Base-by-base conservation (phyloP, 352 stramenopile genomes). In the Phytophthora pluvialis region DNA sequence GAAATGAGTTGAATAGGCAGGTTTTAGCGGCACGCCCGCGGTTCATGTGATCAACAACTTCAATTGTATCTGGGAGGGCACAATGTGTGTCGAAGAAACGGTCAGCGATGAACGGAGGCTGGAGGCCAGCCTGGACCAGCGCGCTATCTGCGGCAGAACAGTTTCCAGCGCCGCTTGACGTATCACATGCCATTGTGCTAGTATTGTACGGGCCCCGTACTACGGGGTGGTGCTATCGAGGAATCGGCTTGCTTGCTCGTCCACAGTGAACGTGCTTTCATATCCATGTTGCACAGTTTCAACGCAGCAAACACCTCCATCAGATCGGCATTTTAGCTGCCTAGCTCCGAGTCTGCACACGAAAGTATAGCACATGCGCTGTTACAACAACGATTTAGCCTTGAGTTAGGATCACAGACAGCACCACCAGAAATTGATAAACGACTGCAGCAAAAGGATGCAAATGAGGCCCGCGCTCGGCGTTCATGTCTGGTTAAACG, bases 401-500 rank as follows among this genome's bases (percentile, higher is more conserved):
- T 21, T 1, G 21, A 21, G 21, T 21, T 21, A 21, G 21, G 6
- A 42, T 38, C 13, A 3, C 15, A 10, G 9, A 18, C 46, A 61
- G 35, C 26, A 59, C 43, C 33, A 56, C 35, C 33, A 52, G 13
- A 57, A 63, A 39, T 32, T n/a, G 15, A 10, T 36, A 49, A 28
- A 12, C 18, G 15, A 49, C 18, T 46, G 5, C 38, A 56, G 11
- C 28, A n/a, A 60, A 64, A 60, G 28, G 43, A 64, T 64, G 67
- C 35, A 60, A 71, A 64, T 60, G 44, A 63, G 46, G 51, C 56
- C 39, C 59, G 39, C 51, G 32, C 44, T 52, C 18, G 55, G 39
- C 11, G 32, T 70, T 67, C 38, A 67, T 74, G 70, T 16, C 10
- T 6, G 8, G n/a, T 70, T 71, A 64, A 63, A 53, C 42, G 53